Evolutionary conservation across 139 green algal species (phyloP).

Genomic region (Parachlorella kessleri): DNA sequence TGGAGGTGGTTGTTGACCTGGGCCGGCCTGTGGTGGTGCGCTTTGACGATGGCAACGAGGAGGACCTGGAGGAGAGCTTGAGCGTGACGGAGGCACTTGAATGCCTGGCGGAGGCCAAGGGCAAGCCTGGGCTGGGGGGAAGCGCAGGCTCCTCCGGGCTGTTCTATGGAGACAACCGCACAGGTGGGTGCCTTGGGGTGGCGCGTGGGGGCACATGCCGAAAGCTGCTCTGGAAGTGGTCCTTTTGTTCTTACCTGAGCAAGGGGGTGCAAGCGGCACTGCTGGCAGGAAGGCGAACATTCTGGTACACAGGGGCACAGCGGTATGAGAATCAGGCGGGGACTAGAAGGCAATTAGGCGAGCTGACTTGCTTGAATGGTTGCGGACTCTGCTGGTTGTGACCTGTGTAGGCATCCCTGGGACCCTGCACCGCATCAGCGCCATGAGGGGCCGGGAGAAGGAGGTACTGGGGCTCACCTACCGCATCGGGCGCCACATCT

Average conservation of each 20-base stretch:
- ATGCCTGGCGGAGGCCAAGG: conserved; percentile 2
- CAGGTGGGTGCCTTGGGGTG: no score
- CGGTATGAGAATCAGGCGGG: no score
- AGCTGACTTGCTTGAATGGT: no score
- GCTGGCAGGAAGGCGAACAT: no score
- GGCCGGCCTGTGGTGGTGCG: conserved; percentile 75
- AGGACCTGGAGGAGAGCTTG: conserved; percentile 51
- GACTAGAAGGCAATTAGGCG: no score
- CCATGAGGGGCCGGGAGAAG: conserved; percentile 77
- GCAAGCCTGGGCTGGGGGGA: conserved; percentile 33
- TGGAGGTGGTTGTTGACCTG: conserved; percentile 90
- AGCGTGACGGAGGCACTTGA: conserved; percentile 29
- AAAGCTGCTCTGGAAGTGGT: no score
- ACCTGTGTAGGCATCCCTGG: conserved; percentile 88
- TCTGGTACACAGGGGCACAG: no score
- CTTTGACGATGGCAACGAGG: conserved; percentile 68
- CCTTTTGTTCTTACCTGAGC: no score
- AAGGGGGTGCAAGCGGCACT: no score
- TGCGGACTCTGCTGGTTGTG: no score
- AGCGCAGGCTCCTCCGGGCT: conserved; percentile 46
- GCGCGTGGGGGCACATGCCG: no score
- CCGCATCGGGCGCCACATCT: conserved; percentile 61
- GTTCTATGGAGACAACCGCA: conserved; percentile 88
- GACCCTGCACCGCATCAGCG: conserved; percentile 93
- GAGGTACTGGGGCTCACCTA: conserved; percentile 79